These are phyloP conservation scores for Ceriops zippeliana DNA, from an alignment of 345 rosid species.

Conservation along the genomic window DNA sequence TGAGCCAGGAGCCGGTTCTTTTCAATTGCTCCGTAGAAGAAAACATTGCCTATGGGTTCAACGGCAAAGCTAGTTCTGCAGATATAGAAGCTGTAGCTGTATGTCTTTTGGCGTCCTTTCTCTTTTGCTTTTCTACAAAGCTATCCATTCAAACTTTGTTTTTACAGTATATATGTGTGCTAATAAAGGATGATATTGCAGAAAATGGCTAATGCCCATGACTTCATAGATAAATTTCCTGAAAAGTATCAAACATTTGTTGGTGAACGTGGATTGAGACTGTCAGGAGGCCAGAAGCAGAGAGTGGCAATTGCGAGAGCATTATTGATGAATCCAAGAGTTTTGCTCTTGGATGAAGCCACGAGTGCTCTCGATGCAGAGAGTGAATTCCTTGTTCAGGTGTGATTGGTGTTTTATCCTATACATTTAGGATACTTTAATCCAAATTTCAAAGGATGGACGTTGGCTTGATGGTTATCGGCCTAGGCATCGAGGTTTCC, in stretches of 20 bases:
- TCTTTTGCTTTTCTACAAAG: neutral
- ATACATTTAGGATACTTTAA: neutral
- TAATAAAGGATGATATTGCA: slow-evolving; percentile 24
- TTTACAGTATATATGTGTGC: neutral
- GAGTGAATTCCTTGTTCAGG: slow-evolving; percentile 94
- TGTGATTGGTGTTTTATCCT: slow-evolving; percentile 19
- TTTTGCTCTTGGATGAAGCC: slow-evolving; percentile 87
- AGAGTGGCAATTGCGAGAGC: slow-evolving; percentile 93
- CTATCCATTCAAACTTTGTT: neutral
- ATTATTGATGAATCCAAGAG: slow-evolving; percentile 76
- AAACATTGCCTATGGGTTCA: slow-evolving; percentile 65
- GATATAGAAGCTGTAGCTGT: slow-evolving; percentile 75
- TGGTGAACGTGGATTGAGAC: slow-evolving; percentile 89
- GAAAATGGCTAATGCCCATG: slow-evolving; percentile 98
- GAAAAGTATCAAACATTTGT: slow-evolving; percentile 73
- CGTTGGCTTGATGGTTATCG: too few species aligned
- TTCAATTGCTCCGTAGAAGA: slow-evolving; percentile 54
- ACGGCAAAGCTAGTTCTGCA: slow-evolving; percentile 48
- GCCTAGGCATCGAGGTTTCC: neutral
- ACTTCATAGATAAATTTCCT: slow-evolving; percentile 71
- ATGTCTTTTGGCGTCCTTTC: slow-evolving; percentile 22
- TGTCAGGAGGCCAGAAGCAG: slow-evolving; percentile 95
- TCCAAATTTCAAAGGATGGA: too few species aligned
- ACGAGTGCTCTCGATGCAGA: slow-evolving; percentile 97
- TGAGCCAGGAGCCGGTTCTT: slow-evolving; percentile 95